These are phyloP conservation scores for Fusarium lyarnte DNA, from an alignment of 2,329 filamentous ascomycete genomes.

Conservation along the genomic window DNA sequence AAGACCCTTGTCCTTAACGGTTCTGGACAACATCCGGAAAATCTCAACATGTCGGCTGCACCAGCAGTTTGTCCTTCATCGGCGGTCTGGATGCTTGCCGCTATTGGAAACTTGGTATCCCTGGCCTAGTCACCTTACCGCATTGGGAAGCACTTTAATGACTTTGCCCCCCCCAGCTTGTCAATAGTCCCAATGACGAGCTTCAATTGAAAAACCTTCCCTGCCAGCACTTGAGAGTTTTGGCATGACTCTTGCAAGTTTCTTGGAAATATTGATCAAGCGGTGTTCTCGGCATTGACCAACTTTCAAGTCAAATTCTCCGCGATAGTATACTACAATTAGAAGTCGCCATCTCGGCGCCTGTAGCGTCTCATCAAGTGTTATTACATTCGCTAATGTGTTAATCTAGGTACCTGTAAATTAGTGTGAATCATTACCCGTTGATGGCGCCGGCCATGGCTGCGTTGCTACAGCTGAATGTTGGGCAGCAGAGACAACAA, in stretches of 20 bases:
- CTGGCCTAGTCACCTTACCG: conserved; percentile 19
- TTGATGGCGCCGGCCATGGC: conserved; percentile 21
- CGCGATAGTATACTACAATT: neutral
- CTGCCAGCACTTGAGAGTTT: conserved; percentile 22
- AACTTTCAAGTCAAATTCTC: conserved; percentile 7
- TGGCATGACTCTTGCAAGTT: conserved; percentile 21
- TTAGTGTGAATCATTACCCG: conserved; percentile 28
- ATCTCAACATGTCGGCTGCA: conserved; percentile 24
- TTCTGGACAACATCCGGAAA: conserved; percentile 17
- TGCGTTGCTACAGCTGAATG: conserved; percentile 27
- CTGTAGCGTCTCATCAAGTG: conserved; percentile 4
- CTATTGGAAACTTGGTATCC: conserved; percentile 28
- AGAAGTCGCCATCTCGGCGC: conserved; percentile 7
- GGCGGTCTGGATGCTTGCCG: conserved; percentile 33
- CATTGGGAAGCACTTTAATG: conserved; percentile 30
- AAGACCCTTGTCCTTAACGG: conserved; percentile 15
- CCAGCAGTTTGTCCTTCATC: conserved; percentile 16
- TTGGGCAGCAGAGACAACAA: conserved; percentile 12
- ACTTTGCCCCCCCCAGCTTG: conserved; percentile 18
- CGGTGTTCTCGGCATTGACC: conserved; percentile 8
- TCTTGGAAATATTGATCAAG: conserved; percentile 17
- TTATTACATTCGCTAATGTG: neutral
- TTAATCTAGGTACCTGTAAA: conserved; percentile 2
- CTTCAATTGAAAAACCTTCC: conserved; percentile 11
- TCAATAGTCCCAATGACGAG: conserved; percentile 33